phyloP scores from a whole-genome alignment of 1,284 basidiomycete species.

The Sporisorium exsertum region DNA sequence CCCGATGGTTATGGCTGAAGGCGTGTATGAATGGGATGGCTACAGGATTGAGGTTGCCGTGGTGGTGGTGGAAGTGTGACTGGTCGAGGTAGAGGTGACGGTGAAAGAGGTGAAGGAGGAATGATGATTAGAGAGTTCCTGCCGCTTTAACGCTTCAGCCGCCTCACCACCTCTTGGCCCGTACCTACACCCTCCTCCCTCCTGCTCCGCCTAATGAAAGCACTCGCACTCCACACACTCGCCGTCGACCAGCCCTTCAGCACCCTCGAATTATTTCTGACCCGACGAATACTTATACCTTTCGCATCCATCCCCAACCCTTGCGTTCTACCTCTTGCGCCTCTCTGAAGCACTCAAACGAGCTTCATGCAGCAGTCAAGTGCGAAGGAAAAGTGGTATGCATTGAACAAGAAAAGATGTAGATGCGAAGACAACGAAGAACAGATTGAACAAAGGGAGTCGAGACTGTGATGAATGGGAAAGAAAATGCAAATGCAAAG shows the following conservation, averaged over 20 bases:
- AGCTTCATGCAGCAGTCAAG: not conserved
- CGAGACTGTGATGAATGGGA: not conserved
- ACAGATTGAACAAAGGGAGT: not conserved
- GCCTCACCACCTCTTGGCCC: not conserved
- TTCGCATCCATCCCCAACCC: not conserved
- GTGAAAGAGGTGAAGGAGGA: not conserved
- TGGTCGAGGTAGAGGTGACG: not conserved
- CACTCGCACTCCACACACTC: not conserved
- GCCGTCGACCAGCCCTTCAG: constrained; percentile 5
- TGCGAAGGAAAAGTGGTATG: not conserved
- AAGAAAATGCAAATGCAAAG: constrained; percentile 5
- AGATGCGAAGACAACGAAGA: not conserved
- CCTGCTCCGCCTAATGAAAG: too few relatives aligned
- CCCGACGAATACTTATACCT: constrained; percentile 19
- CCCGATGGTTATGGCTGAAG: constrained; percentile 59
- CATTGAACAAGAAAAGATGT: not conserved
- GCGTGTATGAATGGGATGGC: constrained; percentile 70
- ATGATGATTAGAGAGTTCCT: not conserved
- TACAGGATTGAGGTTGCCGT: constrained; percentile 12
- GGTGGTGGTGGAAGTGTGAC: not conserved
- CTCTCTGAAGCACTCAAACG: not conserved
- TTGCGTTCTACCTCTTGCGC: not conserved
- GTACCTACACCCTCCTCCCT: not conserved
- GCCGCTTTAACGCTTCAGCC: constrained; percentile 1
- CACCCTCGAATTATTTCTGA: constrained; percentile 11